Evolutionary conservation across 192 early-diverging fungal genomes (phyloP), one percentile per base, ranked within the genome.

Genomic region (Spinellus fusiger): DNA sequence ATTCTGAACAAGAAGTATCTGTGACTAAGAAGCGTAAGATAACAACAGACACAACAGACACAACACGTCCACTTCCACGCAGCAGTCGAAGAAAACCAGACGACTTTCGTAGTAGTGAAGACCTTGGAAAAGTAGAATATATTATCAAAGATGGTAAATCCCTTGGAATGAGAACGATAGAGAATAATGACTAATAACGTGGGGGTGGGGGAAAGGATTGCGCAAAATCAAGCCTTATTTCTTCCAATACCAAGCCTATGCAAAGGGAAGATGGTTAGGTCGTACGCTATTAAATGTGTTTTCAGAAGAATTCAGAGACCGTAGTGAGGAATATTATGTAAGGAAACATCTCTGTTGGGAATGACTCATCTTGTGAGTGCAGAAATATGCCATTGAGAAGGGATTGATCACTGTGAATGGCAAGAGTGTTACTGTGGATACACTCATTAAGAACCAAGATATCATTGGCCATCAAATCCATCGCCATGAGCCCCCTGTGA

Each of bases 401-500:
- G 96, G 96, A 0, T 75, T 84, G n/a, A 91, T 98, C 27, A 83
- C 74, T 31, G 73, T 98, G 35, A 98, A 97, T 66, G 80, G 73
- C 6, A 54, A 85, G 26, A 58, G 46, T 15, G 83, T 88, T 1
- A 46, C 65, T 0, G 56, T 68, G 4, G 78, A 84, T 37, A 89
- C 89, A 7, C 62, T 86, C 2, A 65, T 97, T 38, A 73, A 84
- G 22, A 92, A 92, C 67, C 78, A 79, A 31, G 94, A 98, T 57
- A 55, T 92, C 6, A 77, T 98, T 34, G 78, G 77, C 5, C 93
- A 96, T 65, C 72, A 80, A 16, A 88, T 91, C 27, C 96, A 98
- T 75, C 85, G 96, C 0, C 96, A 98, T 70, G 96, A 98, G 72
- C 96, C 96, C 5, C 94, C 95, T 9, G 87, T 96, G 0, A 82